Base-by-base conservation (phyloP, 2,329 filamentous ascomycete species). In the Fusarium sterilihyphosum region DNA sequence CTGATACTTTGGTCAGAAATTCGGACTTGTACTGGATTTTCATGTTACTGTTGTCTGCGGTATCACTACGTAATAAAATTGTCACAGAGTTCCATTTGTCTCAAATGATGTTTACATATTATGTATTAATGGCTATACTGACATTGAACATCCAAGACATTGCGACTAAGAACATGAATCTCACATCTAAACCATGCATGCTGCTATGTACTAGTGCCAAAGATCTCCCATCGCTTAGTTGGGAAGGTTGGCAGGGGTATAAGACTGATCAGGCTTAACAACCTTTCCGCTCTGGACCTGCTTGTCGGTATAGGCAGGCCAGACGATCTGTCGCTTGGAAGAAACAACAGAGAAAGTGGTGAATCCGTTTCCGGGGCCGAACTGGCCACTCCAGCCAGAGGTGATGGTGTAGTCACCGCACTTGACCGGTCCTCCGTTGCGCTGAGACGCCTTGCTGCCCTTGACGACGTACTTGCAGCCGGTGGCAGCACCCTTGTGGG, bases 381-480 rank as follows among this genome's bases (percentile, higher is more conserved):
- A 90, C 75, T 89, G 85, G 77, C 84, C 87, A 76, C 84, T 87
- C 88, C 88, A 90, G 81, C 86, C 86, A 13, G 85, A 85, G 46
- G 85, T 86, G 74, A 90, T 78, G 60, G 83, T 86, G 83, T 83
- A 90, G 54, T 73, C 74, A 43, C 87, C 88, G 81, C 87, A 89
- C 57, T 74, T 81, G 54, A 71, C 75, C 38, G 84, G 82, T 50
- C 82, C 84, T 57, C 84, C 83, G 78, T 80, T 71, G 65, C 38
- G 81, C 65, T 81, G 78, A 65, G 83, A 82, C 58, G 83, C 83
- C 41, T 71, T 73, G 61, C 46, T 73, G 61, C 74, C 80, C 44
- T 79, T 81, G 65, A 85, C 80, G 16, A 76, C 67, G 13, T 69
- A 75, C 53, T 68, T 78, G 75, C 77, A 78, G 20, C 56, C 14